Percentiles rank a stretch among this genome's conserved stretches.
phyloP scores from a whole-genome alignment of 2,329 filamentous ascomycete species.

The Pestalotiopsis sp. region DNA sequence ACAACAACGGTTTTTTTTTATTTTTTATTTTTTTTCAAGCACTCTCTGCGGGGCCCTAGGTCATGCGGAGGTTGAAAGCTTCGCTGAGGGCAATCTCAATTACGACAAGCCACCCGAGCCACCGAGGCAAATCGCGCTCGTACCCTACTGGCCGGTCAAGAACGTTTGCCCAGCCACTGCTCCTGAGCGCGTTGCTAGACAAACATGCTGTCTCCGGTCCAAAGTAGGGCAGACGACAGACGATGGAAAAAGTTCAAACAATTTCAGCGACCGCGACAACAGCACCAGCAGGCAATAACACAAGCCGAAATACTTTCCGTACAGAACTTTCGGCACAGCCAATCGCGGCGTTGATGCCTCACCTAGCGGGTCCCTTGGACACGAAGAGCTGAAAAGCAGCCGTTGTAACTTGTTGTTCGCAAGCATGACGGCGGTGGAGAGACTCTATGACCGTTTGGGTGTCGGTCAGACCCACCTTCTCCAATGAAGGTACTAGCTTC shows the following conservation, averaged over 20 bases:
- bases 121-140: neutral
- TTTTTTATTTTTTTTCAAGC: neutral
- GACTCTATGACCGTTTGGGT: slow-evolving; percentile 8
- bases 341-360: neutral
- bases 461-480: neutral
- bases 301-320: neutral
- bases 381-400: neutral
- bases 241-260: neutral
- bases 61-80: neutral
- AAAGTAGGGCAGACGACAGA: neutral
- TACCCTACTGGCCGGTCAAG: neutral
- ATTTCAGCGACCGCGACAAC: neutral
- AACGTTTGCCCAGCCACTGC: neutral
- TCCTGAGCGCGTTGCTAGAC: no score
- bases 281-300: neutral
- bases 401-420: slow-evolving; percentile 2
- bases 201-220: no score
- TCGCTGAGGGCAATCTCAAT: slow-evolving; percentile 5
- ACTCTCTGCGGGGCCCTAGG: neutral
- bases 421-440: slow-evolving; percentile 13
- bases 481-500: slow-evolving; percentile 7
- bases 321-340: neutral
- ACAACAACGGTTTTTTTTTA: neutral
- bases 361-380: neutral
- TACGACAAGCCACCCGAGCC: neutral